Evolutionary conservation across 139 green algal species (phyloP), one percentile per base, ranked within the genome.

Genomic region (Gonium pectorale): DNA sequence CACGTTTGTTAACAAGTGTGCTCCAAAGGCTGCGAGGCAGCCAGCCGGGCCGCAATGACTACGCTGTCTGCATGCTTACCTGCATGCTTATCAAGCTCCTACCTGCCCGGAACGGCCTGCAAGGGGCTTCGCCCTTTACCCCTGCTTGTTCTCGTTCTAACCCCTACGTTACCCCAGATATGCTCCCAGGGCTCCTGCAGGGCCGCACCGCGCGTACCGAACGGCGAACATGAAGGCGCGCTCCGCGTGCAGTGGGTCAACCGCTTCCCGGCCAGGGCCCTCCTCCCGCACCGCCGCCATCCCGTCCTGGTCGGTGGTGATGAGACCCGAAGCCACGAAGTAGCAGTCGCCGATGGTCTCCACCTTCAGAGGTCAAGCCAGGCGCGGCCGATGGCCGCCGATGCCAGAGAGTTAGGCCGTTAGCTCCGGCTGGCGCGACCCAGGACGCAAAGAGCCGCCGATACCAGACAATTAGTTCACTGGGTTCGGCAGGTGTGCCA

Each of bases 301-400:
- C 19, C 70, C 70, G 19, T 79, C 70, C n/a, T 46, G 33, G 46
- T 79, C 70, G 24, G 83, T 51, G 26, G 35, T 5, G 1, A 87
- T 37, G 5, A 90, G 56, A 6, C 86, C 86, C 19, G 49, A 40
- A 22, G 31, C 54, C 7, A 66, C 79, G 24, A 86, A 62, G 52
- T 86, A 85, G 35, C 62, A 63, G 44, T 85, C 80, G 11, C 80
- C 80, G n/a, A 86, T 86, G 51, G 80, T 86, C 67, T 86, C 80
- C 3, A 86, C 80, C 67, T 72, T 17, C 19, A 64, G 17, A n/a
- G 19, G 21, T 64, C 6, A 64, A 33, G 15, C 21, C 56, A 64
- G 15, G 56, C 56, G 22, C 6, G 19, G 22, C 6, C 6, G 56
- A 24, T 27, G 56, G 6, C 19, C 31, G 17, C 6, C 21, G 9